A percentile compares a stretch with the other conserved stretches of the same genome.
These are phyloP conservation scores for Haplographium delicatum DNA, from an alignment of 495 filamentous ascomycete genomes.

Conservation along the genomic window DNA sequence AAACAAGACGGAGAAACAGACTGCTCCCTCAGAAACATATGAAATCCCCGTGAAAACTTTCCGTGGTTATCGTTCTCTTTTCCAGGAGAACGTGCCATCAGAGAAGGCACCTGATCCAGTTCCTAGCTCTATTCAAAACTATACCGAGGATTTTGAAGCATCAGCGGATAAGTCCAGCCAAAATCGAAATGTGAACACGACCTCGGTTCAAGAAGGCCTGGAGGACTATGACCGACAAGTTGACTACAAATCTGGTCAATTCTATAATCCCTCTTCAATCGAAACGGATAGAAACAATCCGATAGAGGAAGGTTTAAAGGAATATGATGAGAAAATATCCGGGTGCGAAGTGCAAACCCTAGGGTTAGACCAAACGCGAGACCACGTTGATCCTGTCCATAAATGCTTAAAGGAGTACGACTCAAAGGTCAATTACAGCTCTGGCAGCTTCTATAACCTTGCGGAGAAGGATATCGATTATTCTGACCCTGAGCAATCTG, in stretches of 20 bases:
- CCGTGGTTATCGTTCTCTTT: conserved; percentile 36
- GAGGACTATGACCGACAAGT: conserved; percentile 4
- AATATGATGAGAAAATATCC: conserved; percentile 11
- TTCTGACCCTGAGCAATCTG: neutral
- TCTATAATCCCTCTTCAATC: neutral
- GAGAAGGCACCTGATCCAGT: neutral
- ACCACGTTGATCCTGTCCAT: conserved; percentile 11
- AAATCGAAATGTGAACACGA: neutral
- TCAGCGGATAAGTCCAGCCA: neutral
- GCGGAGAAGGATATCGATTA: neutral
- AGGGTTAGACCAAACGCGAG: no score
- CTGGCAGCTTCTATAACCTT: neutral
- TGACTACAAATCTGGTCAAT: neutral
- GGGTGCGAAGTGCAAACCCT: neutral
- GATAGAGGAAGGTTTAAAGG: conserved; percentile 19
- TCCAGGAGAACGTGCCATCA: conserved; percentile 21
- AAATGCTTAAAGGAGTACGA: conserved; percentile 29
- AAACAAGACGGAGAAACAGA: neutral
- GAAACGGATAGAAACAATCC: neutral
- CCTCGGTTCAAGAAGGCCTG: neutral
- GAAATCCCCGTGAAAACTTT: conserved; percentile 32
- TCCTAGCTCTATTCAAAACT: neutral
- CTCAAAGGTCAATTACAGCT: conserved; percentile 11
- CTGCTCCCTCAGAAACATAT: conserved; percentile 7
- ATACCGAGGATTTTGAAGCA: neutral